phyloP scores from a whole-genome alignment of 2,329 filamentous ascomycete species.

The Scytalidium sp. region DNA sequence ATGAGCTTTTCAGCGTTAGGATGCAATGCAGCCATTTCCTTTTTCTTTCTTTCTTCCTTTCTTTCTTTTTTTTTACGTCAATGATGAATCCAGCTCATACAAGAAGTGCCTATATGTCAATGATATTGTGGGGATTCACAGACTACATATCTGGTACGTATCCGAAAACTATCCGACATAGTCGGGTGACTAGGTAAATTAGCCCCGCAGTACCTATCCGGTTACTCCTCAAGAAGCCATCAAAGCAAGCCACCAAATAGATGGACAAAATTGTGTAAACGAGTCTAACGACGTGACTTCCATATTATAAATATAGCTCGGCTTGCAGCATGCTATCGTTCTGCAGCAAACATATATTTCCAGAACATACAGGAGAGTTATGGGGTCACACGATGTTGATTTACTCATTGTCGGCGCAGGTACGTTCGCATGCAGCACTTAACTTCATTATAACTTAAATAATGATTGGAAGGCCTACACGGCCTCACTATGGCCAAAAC shows the following conservation, averaged over 20 bases:
- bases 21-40: background rate
- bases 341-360: too few relatives aligned
- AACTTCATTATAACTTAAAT: background rate
- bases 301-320: too few relatives aligned
- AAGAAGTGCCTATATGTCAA: too few relatives aligned
- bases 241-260: too few relatives aligned
- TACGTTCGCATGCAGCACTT: conserved; percentile 28
- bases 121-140: background rate
- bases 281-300: too few relatives aligned
- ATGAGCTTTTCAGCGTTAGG: conserved; percentile 11
- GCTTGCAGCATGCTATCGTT: too few relatives aligned
- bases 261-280: too few relatives aligned
- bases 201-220: too few relatives aligned
- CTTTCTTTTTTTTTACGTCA: background rate
- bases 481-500: conserved; percentile 62
- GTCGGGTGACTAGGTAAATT: too few relatives aligned
- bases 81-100: too few relatives aligned
- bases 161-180: background rate
- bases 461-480: conserved; percentile 40
- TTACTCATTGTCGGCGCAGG: conserved; percentile 43
- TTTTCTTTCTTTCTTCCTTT: background rate
- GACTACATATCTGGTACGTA: background rate
- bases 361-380: too few relatives aligned
- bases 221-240: too few relatives aligned
- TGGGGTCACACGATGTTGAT: conserved; percentile 20